Evolutionary conservation across 371 early-diverging fungal species (phyloP), one percentile per base, ranked within the genome.

Genomic region (Mucor sp.): DNA sequence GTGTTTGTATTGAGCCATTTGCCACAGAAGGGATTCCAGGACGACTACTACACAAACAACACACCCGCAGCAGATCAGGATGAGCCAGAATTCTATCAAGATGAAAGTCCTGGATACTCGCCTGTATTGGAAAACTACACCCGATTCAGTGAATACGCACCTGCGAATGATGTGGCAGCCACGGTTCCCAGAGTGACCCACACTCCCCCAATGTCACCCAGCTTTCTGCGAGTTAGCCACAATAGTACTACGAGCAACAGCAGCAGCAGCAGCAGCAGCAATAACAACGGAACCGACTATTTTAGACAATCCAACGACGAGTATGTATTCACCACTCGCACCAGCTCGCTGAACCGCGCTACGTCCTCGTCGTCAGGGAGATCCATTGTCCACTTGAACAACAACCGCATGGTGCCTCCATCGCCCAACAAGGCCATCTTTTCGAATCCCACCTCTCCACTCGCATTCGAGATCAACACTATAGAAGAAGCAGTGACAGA

Each of bases 331-430:
- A 75, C 79, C 2, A 71, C 76, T 6, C 59, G 79, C 17, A 69
- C 79, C 17, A 79, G 76, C 56, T 76, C 79, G 6, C 43, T 79
- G 19, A 72, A 71, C 32, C 74, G 79, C 23, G 58, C 70, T 1
- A 56, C 37, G 1, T 61, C 65, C 41, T 55, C 73, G 1, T 53
- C 69, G 8, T 56, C 69, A 27, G 71, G 67, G n/a, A 71, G 53
- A 63, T 66, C 71, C 6, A 64, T 69, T 25, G 32, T 64, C 21
- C 65, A 60, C 41, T 30, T 59, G 39, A 41, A 32, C 28, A 62
- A 60, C 19, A 21, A 27, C 48, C 62, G 35, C 19, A 27, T 47
- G 27, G 44, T 32, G 5, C 64, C 60, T 4, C 55, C 33, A 12
- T 62, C 53, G 19, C 73, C 58, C 33, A 60, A 62, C 11, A 65